These are phyloP conservation scores for Salix koriyanagi DNA, from an alignment of 345 rosid genomes.

Conservation along the genomic window DNA sequence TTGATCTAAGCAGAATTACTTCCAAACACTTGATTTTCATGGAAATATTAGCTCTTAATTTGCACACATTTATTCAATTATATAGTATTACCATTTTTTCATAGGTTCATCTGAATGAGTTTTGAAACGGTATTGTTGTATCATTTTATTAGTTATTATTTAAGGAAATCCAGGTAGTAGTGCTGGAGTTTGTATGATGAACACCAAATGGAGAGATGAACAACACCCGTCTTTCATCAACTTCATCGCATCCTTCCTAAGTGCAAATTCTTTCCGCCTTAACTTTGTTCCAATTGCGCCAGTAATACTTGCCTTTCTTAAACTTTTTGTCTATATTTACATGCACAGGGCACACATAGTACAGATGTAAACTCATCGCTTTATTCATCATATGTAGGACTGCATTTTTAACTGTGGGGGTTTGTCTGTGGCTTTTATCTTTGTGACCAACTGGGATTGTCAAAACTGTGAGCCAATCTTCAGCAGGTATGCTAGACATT, in stretches of 20 bases:
- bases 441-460: conserved; percentile 69
- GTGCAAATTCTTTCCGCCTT: conserved; percentile 70
- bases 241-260: conserved; percentile 67
- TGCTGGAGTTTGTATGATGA: conserved; percentile 87
- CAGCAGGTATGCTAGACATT: conserved; percentile 42
- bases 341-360: not conserved
- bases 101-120: not conserved
- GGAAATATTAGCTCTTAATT: not conserved
- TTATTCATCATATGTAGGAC: conserved; percentile 38
- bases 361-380: not conserved
- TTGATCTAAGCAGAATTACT: too few species aligned
- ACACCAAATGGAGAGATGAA: conserved; percentile 59
- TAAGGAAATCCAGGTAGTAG: conserved; percentile 1
- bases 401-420: conserved; percentile 91
- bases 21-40: not conserved
- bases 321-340: not conserved
- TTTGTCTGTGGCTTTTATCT: conserved; percentile 74
- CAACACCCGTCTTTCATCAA: conserved; percentile 60
- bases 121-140: not conserved
- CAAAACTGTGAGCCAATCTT: conserved; percentile 38
- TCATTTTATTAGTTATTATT: not conserved
- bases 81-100: not conserved
- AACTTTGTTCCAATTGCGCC: conserved; percentile 77
- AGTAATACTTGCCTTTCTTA: conserved; percentile 28
- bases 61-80: too few species aligned